Base-by-base conservation (phyloP, 176 grass and related monocot species). In the Otatea glauca region DNA sequence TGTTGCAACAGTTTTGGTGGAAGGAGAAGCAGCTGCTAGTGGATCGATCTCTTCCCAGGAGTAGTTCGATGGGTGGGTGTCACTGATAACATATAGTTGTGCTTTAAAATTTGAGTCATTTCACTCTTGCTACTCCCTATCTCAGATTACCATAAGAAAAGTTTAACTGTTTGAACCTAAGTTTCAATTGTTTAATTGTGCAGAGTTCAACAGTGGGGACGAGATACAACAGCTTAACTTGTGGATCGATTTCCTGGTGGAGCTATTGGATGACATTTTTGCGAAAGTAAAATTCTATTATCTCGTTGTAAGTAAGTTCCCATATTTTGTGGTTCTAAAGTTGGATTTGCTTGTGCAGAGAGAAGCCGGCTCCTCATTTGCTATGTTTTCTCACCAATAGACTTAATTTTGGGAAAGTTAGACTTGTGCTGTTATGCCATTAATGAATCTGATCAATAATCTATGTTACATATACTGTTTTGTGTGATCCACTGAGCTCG, bases 191-290 rank as follows among this genome's bases (percentile, higher is more conserved):
- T 81, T 87, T 17, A 0, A 9, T 43, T 68, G 43, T 79, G 73
- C 72, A 98, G 89, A 92, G 47, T 92, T 89, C 83, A 82, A 89
- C 65, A 29, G 24, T 63, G 85, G 89, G 86, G 88, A 95, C 84
- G 93, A 95, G 84, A 88, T 94, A 72, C 89, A 88, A 65, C 87
- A 85, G 49, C 93, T 98, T 80, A 89, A 87, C 84, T 81, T 90
- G 83, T 92, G 89, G 9, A 89, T 76, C 83, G 89, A 98, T 89
- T 98, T 94, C 84, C 75, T 98, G 80, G 80, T 98, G 83, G 83
- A 90, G 77, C 62, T 95, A 72, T 90, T 91, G 38, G 93, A 95
- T 65, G 79, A 85, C 38, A 81, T 86, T 49, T 87, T 94, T 74
- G 44, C 74, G 14, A 92, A 92, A 84, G 96, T 95, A 94, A 85